Evolutionary conservation across 2,329 filamentous ascomycete genomes (phyloP).

Genomic region (Aurifilum marmelostoma): DNA sequence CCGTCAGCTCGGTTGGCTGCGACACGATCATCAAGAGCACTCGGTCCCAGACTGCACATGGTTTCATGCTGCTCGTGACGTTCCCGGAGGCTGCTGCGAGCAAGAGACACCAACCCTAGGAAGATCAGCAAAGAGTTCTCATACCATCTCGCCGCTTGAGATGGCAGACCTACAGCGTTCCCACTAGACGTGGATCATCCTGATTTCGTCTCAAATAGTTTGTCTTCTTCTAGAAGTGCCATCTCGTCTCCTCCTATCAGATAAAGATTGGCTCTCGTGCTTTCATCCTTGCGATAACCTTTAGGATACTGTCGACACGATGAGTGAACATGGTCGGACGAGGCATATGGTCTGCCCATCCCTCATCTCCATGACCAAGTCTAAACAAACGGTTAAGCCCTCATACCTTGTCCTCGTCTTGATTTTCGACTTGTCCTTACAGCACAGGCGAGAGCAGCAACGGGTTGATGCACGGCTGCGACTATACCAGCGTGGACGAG

Average conservation of each 20-base stretch:
- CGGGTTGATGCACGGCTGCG: not conserved
- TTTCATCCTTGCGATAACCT: not conserved
- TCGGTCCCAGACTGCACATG: no score
- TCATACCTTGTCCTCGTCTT: not conserved
- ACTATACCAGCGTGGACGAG: not conserved
- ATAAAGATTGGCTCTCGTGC: not conserved
- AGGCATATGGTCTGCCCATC: not conserved
- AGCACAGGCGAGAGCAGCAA: not conserved
- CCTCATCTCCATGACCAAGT: not conserved
- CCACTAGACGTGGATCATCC: not conserved
- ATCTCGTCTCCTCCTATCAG: not conserved
- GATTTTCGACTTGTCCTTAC: not conserved
- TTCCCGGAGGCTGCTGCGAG: not conserved
- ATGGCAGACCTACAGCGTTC: not conserved
- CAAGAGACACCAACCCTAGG: not conserved
- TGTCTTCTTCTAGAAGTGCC: not conserved
- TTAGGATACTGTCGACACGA: not conserved
- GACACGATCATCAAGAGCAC: not conserved
- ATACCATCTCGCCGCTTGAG: not conserved
- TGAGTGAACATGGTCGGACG: not conserved
- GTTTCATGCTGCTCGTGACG: not conserved
- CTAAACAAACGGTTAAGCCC: not conserved
- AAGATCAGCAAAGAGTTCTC: not conserved
- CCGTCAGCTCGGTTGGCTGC: not conserved
- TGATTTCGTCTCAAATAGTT: conserved; percentile 6